Evolutionary conservation across 495 filamentous ascomycete genomes (phyloP).

Genomic region (Podospora anserina): DNA sequence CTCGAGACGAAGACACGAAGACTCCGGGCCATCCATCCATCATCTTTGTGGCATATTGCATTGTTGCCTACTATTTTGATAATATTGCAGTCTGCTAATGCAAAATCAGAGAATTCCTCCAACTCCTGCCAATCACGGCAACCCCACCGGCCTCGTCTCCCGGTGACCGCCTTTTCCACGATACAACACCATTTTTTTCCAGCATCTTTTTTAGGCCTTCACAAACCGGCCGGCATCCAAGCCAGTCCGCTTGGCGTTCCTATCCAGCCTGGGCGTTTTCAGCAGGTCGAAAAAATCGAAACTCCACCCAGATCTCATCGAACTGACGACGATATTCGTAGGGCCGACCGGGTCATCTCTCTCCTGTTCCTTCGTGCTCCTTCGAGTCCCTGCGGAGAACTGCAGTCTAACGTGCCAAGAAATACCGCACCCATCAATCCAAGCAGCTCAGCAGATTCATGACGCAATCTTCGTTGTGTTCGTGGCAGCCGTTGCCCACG

Average conservation of each 20-base stretch:
- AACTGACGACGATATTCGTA: background rate
- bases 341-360: background rate
- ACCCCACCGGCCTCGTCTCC: slow-evolving; percentile 12
- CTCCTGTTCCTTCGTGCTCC: background rate
- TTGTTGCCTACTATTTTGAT: background rate
- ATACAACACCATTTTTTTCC: slow-evolving; percentile 6
- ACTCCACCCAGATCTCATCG: background rate
- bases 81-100: background rate
- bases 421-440: background rate
- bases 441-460: slow-evolving; percentile 11
- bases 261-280: background rate
- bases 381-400: background rate
- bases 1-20: background rate
- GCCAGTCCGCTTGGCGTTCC: background rate
- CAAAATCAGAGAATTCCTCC: slow-evolving; percentile 11
- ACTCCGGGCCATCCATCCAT: background rate
- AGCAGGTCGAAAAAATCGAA: background rate
- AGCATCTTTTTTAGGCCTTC: background rate
- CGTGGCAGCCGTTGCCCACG: background rate
- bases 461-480: slow-evolving; percentile 12
- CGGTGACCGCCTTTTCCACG: slow-evolving; percentile 27
- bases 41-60: background rate
- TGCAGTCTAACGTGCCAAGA: background rate
- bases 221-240: background rate
- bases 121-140: slow-evolving; percentile 18